Percentiles rank a stretch among this genome's conserved stretches.
These are phyloP conservation scores for Heterobasidion irregulare DNA, from an alignment of 1,284 basidiomycete species.

Conservation along the genomic window DNA sequence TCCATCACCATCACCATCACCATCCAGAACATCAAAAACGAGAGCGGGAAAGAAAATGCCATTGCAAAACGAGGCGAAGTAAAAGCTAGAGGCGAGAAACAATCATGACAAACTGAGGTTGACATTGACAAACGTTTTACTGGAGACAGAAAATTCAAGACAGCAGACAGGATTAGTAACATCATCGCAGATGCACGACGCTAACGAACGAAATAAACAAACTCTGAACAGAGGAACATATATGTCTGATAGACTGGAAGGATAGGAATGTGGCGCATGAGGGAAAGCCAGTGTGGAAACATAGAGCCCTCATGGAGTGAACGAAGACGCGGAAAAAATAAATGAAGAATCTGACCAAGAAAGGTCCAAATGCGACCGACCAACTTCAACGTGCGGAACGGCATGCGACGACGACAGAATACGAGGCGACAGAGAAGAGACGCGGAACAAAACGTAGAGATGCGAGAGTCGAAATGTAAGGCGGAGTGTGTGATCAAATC, in stretches of 20 bases:
- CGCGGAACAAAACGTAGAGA: not conserved
- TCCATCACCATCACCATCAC: no score
- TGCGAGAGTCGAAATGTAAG: not conserved
- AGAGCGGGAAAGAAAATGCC: not conserved
- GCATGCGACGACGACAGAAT: not conserved
- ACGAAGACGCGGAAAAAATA: not conserved
- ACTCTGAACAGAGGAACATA: not conserved
- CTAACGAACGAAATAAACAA: not conserved
- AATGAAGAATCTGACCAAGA: not conserved
- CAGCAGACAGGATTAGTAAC: constrained; percentile 1
- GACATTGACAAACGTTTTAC: constrained; percentile 1
- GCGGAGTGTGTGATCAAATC: not conserved
- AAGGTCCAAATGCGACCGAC: not conserved
- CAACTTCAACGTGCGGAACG: not conserved
- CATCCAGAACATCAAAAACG: not conserved
- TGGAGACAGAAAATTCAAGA: not conserved
- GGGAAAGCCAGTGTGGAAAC: not conserved
- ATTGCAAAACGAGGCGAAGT: not conserved
- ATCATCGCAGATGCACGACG: not conserved
- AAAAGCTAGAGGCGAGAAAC: not conserved
- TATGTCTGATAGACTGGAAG: not conserved
- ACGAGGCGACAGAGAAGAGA: not conserved
- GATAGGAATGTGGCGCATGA: not conserved
- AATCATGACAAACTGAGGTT: constrained; percentile 2
- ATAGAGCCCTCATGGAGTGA: no score